Percentiles rank a stretch among this genome's conserved stretches.
Evolutionary conservation across 1,284 basidiomycete genomes (phyloP).

Genomic region (Macrocystidia cucumis): DNA sequence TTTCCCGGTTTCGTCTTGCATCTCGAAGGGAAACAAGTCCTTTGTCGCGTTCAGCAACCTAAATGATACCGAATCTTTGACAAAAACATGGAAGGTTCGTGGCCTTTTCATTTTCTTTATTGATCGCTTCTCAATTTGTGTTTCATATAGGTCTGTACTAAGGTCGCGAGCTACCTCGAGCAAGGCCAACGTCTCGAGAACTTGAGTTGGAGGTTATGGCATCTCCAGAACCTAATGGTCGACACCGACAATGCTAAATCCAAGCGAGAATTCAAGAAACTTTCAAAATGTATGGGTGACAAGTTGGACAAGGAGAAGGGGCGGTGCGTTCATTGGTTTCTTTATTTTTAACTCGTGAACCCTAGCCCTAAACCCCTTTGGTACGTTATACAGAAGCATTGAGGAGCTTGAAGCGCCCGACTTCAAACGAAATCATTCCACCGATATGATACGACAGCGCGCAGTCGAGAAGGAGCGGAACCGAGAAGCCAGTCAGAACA

Average conservation of each 20-base stretch:
- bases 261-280: conserved; percentile 80
- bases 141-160: conserved; percentile 85
- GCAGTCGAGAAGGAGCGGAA: conserved; percentile 73
- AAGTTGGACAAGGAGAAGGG: conserved; percentile 85
- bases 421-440: conserved; percentile 64
- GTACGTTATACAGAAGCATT: conserved; percentile 47
- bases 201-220: conserved; percentile 82
- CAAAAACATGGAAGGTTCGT: conserved; percentile 79
- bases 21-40: conserved; percentile 73
- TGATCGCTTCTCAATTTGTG: too few species aligned
- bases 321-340: conserved; percentile 61
- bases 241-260: conserved; percentile 79
- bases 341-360: conserved; percentile 7
- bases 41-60: conserved; percentile 85
- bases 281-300: conserved; percentile 78
- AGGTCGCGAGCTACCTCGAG: conserved; percentile 80
- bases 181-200: conserved; percentile 83
- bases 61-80: conserved; percentile 71
- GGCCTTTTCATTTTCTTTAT: conserved; percentile 4
- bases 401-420: conserved; percentile 74
- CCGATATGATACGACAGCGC: conserved; percentile 69
- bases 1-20: too few species aligned
- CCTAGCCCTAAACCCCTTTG: conserved; percentile 25
- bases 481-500: conserved; percentile 60
- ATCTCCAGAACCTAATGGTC: conserved; percentile 81